phyloP scores from a whole-genome alignment of 192 early-diverging fungal species.

The Umbelopsis sp. region DNA sequence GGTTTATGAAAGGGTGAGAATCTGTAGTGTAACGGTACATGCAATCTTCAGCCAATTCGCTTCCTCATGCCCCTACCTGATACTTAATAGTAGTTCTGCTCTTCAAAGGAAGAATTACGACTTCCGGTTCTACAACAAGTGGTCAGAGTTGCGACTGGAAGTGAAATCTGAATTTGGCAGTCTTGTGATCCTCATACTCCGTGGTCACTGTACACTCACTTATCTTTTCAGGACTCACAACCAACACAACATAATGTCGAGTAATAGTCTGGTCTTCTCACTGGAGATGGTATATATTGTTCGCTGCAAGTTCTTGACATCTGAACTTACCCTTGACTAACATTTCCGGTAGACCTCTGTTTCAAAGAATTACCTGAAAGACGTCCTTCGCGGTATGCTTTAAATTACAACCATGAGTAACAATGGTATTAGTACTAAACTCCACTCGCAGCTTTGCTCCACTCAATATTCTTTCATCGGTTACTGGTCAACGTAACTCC shows the following conservation, averaged over 20 bases:
- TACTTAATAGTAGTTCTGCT: too few species aligned
- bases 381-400: constrained; percentile 44
- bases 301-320: background rate
- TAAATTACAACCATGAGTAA: background rate
- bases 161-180: constrained; percentile 12
- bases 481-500: constrained; percentile 57
- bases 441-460: constrained; percentile 44
- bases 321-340: background rate
- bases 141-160: background rate
- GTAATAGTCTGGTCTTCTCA: constrained; percentile 29
- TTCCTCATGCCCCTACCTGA: too few species aligned
- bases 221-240: background rate
- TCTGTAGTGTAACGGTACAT: too few species aligned
- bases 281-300: constrained; percentile 42
- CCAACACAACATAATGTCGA: constrained; percentile 1
- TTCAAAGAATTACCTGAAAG: constrained; percentile 34
- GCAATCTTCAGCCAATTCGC: background rate
- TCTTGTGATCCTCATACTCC: constrained; percentile 9
- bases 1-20: background rate
- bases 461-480: constrained; percentile 66
- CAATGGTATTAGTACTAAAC: background rate
- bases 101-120: too few species aligned
- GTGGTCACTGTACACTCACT: background rate
- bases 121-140: background rate
- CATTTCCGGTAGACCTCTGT: constrained; percentile 32